phyloP scores from a whole-genome alignment of 495 filamentous ascomycete species.

The Poronia punctata region DNA sequence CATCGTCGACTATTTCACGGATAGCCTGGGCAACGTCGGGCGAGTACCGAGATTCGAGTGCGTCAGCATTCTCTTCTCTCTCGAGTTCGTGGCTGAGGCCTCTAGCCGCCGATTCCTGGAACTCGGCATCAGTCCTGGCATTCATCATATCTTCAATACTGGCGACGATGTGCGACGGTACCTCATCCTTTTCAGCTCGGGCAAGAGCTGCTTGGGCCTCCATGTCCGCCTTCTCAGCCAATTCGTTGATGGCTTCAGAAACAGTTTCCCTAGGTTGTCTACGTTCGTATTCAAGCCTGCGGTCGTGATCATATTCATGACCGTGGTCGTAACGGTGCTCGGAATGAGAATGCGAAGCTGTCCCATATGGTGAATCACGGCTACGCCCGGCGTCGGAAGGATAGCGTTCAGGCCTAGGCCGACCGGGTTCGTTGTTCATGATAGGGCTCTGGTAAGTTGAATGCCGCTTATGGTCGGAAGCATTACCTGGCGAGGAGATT shows the following conservation, averaged over 20 bases:
- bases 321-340: constrained; percentile 12
- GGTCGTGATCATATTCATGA: constrained; percentile 11
- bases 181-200: constrained; percentile 47
- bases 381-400: constrained; percentile 13
- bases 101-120: constrained; percentile 40
- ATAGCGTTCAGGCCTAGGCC: constrained; percentile 35
- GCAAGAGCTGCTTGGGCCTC: constrained; percentile 61
- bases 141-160: constrained; percentile 36
- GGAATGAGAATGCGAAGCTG: constrained; percentile 5
- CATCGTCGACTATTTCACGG: constrained; percentile 53
- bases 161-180: constrained; percentile 39
- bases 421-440: constrained; percentile 35
- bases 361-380: constrained; percentile 1
- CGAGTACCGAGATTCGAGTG: constrained; percentile 44
- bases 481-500: constrained; percentile 22
- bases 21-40: constrained; percentile 47
- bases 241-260: constrained; percentile 59
- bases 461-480: constrained; percentile 31
- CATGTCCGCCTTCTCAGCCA: constrained; percentile 60
- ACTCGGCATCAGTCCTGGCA: constrained; percentile 38
- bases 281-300: too few species aligned
- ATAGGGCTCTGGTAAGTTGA: constrained; percentile 31
- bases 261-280: constrained; percentile 57
- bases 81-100: constrained; percentile 51
- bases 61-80: constrained; percentile 45